Evolutionary conservation across 352 stramenopile species (phyloP), one percentile per base, ranked within the genome.

Genomic region (Pythium graminicola): DNA sequence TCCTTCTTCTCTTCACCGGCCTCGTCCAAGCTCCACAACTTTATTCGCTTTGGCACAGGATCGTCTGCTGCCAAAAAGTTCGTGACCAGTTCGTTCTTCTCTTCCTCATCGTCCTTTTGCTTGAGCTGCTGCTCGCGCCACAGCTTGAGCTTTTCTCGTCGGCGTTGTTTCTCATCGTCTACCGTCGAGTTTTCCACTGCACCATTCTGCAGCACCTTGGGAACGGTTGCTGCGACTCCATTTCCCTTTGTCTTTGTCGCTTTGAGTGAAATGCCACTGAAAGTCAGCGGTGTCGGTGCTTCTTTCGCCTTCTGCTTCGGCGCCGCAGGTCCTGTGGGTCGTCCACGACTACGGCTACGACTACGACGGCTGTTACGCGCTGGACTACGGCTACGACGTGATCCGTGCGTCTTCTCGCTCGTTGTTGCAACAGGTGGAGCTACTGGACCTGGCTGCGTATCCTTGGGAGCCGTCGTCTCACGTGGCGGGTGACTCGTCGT

Each of bases 231-330:
- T 6, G 23, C 6, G 7, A 26, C 24, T 10, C 49, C 49, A 41
- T 41, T 56, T n/a, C 38, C 0, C 29, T 64, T 67, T 6, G 14
- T 29, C 22, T 51, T 60, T 16, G 24, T 46, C 1, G 57, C 51
- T 59, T 88, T 93, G 24, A 93, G 55, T 6, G 80, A 73, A 24
- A 93, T 88, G 6, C 68, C 62, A 11, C 65, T 70, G 41, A 90
- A 93, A 43, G 80, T 85, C 43, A 87, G 88, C 27, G 58, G 50
- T 48, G 62, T 65, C 10, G 50, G 39, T 22, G 52, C 33, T 1
- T 50, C 32, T 20, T 45, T 51, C 24, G 32, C 53, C 22, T 31
- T 52, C 17, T 42, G 41, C 19, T 32, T 22, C 31, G 31, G 14
- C 31, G 31, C 8, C 6, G n/a, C 36, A 6, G 45, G 16, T 4